These are phyloP conservation scores for Liriodendron chinense DNA, from an alignment of 164 flowering plant species.

Conservation along the genomic window DNA sequence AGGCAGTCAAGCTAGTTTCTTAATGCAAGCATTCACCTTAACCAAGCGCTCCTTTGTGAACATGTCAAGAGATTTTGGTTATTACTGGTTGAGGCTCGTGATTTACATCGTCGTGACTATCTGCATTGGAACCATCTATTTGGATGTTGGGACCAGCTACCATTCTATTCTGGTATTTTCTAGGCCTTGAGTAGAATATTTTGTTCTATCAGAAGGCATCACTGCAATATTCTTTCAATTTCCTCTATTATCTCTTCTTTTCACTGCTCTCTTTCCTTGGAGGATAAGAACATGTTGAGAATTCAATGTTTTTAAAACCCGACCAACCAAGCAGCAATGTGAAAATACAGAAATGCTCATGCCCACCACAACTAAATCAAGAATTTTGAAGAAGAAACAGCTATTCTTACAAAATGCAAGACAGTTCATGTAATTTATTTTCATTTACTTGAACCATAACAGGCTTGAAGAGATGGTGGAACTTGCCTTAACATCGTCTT, in stretches of 20 bases:
- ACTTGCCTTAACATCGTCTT: background rate
- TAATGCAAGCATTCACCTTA: constrained; percentile 70
- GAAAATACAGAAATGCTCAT: background rate
- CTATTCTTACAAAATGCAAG: no score
- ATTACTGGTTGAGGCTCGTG: constrained; percentile 92
- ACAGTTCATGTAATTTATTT: no score
- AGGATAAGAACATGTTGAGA: background rate
- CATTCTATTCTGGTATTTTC: constrained; percentile 66
- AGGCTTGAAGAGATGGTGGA: background rate
- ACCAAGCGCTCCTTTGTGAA: constrained; percentile 86
- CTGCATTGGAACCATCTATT: constrained; percentile 87
- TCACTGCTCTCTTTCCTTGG: background rate
- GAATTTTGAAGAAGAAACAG: background rate
- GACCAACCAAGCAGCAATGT: background rate
- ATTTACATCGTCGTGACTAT: constrained; percentile 80
- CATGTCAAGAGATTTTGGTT: constrained; percentile 98
- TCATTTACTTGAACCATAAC: background rate
- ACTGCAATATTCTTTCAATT: background rate
- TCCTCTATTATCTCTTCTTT: background rate
- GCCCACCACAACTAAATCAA: background rate
- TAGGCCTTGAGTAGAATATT: background rate
- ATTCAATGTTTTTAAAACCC: background rate
- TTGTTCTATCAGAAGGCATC: background rate
- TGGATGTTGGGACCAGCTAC: constrained; percentile 76
- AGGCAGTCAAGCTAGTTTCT: constrained; percentile 95